These are phyloP conservation scores for Lolium multiflorum DNA, from an alignment of 176 grass and related monocot genomes.

Conservation along the genomic window DNA sequence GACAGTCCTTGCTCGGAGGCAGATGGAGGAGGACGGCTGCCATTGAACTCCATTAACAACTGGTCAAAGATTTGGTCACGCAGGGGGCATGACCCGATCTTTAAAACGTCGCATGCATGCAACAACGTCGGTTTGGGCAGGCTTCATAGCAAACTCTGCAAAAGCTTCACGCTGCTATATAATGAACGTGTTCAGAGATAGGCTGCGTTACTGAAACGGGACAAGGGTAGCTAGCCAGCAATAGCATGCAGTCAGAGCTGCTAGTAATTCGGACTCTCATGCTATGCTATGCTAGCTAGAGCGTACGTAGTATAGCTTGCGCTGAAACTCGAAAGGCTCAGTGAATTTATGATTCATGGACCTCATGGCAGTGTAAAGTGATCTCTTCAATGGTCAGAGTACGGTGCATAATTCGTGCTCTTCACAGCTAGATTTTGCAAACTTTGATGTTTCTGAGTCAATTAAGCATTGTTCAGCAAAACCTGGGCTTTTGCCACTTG, in stretches of 20 bases:
- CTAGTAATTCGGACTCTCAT: neutral
- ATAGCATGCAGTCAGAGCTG: neutral
- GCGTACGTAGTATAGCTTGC: neutral
- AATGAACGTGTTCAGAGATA: neutral
- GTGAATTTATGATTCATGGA: neutral
- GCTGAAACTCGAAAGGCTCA: constrained; percentile 3
- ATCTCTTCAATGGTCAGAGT: neutral
- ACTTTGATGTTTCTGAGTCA: neutral
- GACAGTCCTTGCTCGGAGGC: neutral
- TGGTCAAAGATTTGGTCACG: constrained; percentile 17
- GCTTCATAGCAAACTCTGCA: neutral
- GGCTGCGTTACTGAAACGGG: neutral
- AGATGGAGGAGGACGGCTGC: neutral
- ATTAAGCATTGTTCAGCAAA: no score
- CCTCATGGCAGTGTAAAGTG: neutral
- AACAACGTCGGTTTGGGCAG: neutral
- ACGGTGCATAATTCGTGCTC: neutral
- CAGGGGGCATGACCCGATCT: neutral
- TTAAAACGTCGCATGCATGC: neutral
- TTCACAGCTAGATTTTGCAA: neutral
- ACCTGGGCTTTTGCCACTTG: no score
- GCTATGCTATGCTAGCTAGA: neutral
- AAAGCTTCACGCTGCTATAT: neutral
- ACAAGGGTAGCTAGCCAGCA: neutral
- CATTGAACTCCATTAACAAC: neutral